Percentiles rank a stretch among this genome's conserved stretches.
Evolutionary conservation across 2,329 filamentous ascomycete genomes (phyloP).

Genomic region (Colletotrichum aenigma): DNA sequence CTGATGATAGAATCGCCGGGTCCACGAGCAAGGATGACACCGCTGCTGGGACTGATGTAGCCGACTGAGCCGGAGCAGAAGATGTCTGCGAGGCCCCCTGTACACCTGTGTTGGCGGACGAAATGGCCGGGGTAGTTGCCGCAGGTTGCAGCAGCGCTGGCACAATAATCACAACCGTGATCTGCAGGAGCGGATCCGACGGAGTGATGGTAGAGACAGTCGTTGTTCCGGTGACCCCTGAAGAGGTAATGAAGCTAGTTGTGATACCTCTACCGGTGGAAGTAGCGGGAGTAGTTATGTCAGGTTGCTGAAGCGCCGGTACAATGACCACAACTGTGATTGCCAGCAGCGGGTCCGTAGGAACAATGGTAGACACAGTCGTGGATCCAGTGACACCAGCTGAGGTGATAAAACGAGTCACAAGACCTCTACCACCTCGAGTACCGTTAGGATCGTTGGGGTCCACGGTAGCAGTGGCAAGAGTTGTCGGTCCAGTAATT

Average conservation of each 20-base stretch:
- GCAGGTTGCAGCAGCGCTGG: not conserved
- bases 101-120: not conserved
- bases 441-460: not conserved
- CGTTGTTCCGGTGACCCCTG: not conserved
- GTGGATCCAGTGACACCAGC: not conserved
- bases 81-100: not conserved
- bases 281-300: not conserved
- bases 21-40: not conserved
- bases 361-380: not conserved
- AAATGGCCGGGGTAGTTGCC: not conserved
- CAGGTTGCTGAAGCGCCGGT: not conserved
- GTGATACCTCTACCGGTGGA: not conserved
- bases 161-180: not conserved
- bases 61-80: not conserved
- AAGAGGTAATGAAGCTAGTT: not conserved
- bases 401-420: not conserved
- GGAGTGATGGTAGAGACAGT: not conserved
- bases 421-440: not conserved
- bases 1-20: not conserved
- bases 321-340: not conserved
- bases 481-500: not conserved
- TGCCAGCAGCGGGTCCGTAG: not conserved
- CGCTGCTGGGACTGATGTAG: not conserved
- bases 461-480: not conserved
- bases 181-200: not conserved